Evolutionary conservation across 2,329 filamentous ascomycete species (phyloP).

Genomic region (Phaeosphaeriaceae sp.): DNA sequence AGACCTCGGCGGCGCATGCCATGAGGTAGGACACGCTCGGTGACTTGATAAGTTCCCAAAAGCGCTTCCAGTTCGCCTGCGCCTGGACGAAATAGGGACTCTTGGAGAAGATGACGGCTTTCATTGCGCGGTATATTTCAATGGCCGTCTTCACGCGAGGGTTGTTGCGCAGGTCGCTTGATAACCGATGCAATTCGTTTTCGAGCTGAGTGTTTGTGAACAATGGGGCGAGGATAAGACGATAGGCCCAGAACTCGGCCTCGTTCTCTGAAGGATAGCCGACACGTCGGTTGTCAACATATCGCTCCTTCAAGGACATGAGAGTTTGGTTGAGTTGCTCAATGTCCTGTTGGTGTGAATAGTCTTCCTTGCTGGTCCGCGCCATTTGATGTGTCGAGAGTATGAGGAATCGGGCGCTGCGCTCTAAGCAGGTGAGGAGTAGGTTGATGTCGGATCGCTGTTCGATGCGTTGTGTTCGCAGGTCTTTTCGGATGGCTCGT

Average conservation of each 20-base stretch:
- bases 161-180: constrained; percentile 57
- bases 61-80: constrained; percentile 64
- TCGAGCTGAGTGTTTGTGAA: constrained; percentile 58
- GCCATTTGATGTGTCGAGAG: constrained; percentile 65
- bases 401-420: constrained; percentile 70
- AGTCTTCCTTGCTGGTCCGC: constrained; percentile 51
- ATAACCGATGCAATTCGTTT: constrained; percentile 64
- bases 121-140: constrained; percentile 63
- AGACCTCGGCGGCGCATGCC: constrained; percentile 69
- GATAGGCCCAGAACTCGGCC: constrained; percentile 69
- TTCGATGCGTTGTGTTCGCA: constrained; percentile 67
- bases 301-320: constrained; percentile 64
- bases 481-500: constrained; percentile 69
- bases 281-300: constrained; percentile 49
- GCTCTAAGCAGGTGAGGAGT: constrained; percentile 67
- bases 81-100: constrained; percentile 61
- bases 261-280: constrained; percentile 62
- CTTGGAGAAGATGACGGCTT: constrained; percentile 59
- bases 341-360: constrained; percentile 64
- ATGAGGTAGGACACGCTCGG: constrained; percentile 65
- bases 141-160: constrained; percentile 63
- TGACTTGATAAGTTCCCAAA: constrained; percentile 65
- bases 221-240: constrained; percentile 58
- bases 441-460: constrained; percentile 61
- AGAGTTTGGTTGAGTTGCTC: constrained; percentile 70